phyloP scores from a whole-genome alignment of 2,329 filamentous ascomycete genomes.

The Pezicula neosporulosa region DNA sequence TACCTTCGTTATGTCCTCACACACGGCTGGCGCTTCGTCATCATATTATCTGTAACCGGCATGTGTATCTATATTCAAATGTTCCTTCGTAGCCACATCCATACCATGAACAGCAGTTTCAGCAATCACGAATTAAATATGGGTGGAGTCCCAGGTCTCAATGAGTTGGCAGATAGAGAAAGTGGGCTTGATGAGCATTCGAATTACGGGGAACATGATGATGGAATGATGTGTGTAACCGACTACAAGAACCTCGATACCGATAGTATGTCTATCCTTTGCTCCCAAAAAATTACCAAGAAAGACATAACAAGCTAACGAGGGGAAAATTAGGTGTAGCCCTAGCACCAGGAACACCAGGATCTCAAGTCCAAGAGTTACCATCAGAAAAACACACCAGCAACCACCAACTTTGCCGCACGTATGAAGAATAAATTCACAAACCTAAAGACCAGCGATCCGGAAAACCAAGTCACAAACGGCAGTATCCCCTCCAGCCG shows the following conservation, averaged over 20 bases:
- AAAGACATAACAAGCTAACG: too few relatives aligned
- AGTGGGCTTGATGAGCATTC: background rate
- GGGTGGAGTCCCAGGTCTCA: background rate
- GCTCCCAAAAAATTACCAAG: too few relatives aligned
- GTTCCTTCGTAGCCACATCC: conserved; percentile 21
- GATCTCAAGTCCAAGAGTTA: too few relatives aligned
- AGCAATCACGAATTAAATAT: background rate
- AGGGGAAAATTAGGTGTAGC: too few relatives aligned
- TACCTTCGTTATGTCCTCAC: conserved; percentile 33
- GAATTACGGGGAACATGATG: background rate
- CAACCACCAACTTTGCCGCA: too few relatives aligned
- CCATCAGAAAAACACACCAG: too few relatives aligned
- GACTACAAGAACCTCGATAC: background rate
- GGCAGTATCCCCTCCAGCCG: background rate
- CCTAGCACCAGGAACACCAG: too few relatives aligned
- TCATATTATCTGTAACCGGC: conserved; percentile 25
- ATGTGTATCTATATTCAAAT: conserved; percentile 32
- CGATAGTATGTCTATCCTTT: too few relatives aligned
- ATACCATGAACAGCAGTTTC: background rate
- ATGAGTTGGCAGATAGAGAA: background rate
- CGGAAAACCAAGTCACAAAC: background rate
- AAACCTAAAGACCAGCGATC: background rate
- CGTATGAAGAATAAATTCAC: background rate
- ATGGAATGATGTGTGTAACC: background rate
- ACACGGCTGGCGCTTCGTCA: conserved; percentile 34